Evolutionary conservation across 108 stramenopile genomes (phyloP), one percentile per base, ranked within the genome.

Genomic region (Nitzschia inconspicua): DNA sequence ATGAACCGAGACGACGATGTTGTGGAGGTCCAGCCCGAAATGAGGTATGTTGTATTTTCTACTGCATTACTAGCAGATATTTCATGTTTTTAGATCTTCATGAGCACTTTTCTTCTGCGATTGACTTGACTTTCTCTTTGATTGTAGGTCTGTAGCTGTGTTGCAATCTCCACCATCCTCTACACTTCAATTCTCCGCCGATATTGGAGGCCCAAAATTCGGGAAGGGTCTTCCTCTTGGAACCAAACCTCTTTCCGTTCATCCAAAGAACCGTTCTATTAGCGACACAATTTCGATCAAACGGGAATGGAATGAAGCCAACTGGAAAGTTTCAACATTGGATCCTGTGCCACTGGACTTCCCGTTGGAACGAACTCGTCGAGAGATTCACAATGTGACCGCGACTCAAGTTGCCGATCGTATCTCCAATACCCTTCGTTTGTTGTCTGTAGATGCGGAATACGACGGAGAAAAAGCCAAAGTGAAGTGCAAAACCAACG

Each of bases 401-500:
- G 78, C 67, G 26, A 42, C 42, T 40, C 64, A 72, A 55, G 70
- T 89, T 11, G 75, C 85, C n/a, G 51, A 32, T 20, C 68, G 88
- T 14, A 80, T 90, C 43, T 59, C 81, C 16, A 73, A 75, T 26
- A 56, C 73, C 16, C 77, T 90, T 28, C 77, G 75, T 4, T 19
- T 49, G 9, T 60, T 82, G 4, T 85, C 83, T 7, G 75, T 90
- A 50, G 73, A 79, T 41, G 68, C 85, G n/a, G 77, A 76, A 48
- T 86, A 68, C 44, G 74, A 73, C 54, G 52, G 63, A 42, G 64
- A 55, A 10, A 68, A 76, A 8, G 73, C 53, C 0, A 77, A 77
- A 52, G 88, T 81, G 39, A 84, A 82, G 47, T 90, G 88, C 65
- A 75, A 53, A 1, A 86, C 81, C 30, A 65, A 29, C 8, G 80